Conservation (phyloP, 768 basidiomycete genomes). For the Russula abietina region DNA sequence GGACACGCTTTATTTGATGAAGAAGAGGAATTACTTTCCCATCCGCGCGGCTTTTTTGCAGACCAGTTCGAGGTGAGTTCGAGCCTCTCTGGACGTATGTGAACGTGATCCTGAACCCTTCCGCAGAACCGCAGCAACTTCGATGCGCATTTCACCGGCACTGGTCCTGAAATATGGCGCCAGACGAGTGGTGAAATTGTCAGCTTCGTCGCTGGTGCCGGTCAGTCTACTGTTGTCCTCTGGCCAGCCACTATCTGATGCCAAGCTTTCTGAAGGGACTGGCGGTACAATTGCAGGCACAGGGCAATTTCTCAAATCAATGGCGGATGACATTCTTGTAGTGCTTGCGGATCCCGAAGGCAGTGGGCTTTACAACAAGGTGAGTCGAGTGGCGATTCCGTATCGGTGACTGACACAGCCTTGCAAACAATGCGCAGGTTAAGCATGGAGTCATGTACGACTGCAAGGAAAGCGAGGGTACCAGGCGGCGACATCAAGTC, state of each 20-base stretch:
- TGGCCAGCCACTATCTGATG: background rate
- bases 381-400: conserved; percentile 26
- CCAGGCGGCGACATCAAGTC: conserved; percentile 86
- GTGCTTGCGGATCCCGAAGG: conserved; percentile 89
- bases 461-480: conserved; percentile 87
- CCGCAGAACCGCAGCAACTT: conserved; percentile 81
- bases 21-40: conserved; percentile 38
- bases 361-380: conserved; percentile 93
- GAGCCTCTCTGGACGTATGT: background rate
- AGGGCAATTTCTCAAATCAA: conserved; percentile 73
- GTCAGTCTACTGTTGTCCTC: conserved; percentile 34
- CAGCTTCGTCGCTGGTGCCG: conserved; percentile 88
- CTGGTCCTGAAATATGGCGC: conserved; percentile 92
- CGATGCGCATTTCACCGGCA: conserved; percentile 81
- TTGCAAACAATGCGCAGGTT: conserved; percentile 40
- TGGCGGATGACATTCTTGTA: conserved; percentile 58
- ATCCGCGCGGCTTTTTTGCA: conserved; percentile 84
- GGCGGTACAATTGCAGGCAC: conserved; percentile 91
- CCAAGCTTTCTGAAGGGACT: conserved; percentile 52
- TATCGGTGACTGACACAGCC: background rate
- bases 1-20: conserved; percentile 32
- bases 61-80: conserved; percentile 82
- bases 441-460: conserved; percentile 95
- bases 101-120: background rate
- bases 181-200: conserved; percentile 80